Percentiles rank a stretch among this genome's conserved stretches.
Conservation (phyloP, 768 basidiomycete species). For the Nevesoporus exiguus region DNA sequence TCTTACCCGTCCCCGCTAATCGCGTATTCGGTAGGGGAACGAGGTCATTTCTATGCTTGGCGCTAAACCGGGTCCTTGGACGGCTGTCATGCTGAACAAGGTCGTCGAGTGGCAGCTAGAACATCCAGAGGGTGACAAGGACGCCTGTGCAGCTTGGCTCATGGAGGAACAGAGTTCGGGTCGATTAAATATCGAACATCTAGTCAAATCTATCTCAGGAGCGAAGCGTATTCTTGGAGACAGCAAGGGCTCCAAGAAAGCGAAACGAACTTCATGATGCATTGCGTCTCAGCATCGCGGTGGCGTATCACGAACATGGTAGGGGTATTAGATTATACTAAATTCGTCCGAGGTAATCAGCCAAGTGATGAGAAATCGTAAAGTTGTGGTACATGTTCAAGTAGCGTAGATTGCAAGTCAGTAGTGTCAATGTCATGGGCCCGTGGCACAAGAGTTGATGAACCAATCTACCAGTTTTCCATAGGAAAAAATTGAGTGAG, state of each 20-base stretch:
- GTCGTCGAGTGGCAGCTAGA: slow-evolving; percentile 86
- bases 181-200: slow-evolving; percentile 36
- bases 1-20: neutral
- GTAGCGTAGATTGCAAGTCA: neutral
- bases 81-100: slow-evolving; percentile 55
- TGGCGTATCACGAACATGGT: slow-evolving; percentile 3
- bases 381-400: slow-evolving; percentile 1
- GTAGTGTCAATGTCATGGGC: neutral
- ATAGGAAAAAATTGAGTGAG: slow-evolving; percentile 10
- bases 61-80: slow-evolving; percentile 67
- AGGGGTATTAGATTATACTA: slow-evolving; percentile 15
- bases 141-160: slow-evolving; percentile 71
- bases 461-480: slow-evolving; percentile 14
- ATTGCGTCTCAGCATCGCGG: neutral
- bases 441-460: neutral
- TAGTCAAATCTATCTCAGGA: slow-evolving; percentile 16
- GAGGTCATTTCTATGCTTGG: slow-evolving; percentile 56
- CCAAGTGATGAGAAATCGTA: neutral
- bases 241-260: slow-evolving; percentile 28
- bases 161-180: slow-evolving; percentile 48
- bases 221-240: slow-evolving; percentile 26
- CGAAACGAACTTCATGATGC: slow-evolving; percentile 23
- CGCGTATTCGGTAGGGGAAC: slow-evolving; percentile 53
- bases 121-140: slow-evolving; percentile 62
- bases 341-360: slow-evolving; percentile 8